phyloP scores from a whole-genome alignment of 2,329 filamentous ascomycete species.

The Ceratocystis ficicola region DNA sequence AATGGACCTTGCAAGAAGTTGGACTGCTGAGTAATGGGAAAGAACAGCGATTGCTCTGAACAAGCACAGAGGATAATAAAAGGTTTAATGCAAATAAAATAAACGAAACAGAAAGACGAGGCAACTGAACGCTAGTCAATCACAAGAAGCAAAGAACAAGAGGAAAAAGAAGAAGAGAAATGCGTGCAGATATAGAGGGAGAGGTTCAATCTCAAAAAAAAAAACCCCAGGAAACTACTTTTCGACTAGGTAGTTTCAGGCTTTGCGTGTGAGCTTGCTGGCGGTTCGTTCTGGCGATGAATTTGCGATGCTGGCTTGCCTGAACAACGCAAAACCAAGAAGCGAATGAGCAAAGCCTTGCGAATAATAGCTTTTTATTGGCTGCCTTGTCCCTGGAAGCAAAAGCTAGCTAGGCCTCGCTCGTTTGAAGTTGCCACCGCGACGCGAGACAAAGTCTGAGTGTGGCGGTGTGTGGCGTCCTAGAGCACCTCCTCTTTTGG shows the following conservation, averaged over 20 bases:
- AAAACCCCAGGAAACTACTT: too few species aligned
- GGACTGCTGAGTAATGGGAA: constrained; percentile 17
- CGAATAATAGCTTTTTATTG: neutral
- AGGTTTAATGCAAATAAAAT: neutral
- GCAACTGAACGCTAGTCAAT: neutral
- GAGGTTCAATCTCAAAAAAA: too few species aligned
- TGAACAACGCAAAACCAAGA: neutral
- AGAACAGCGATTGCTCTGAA: neutral
- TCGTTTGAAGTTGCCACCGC: neutral
- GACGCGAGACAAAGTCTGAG: neutral
- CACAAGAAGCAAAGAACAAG: neutral
- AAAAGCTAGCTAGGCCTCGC: neutral
- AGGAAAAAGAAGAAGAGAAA: neutral
- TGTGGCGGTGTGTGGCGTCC: neutral
- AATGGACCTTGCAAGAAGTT: neutral
- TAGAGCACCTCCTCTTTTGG: too few species aligned
- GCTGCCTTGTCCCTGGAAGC: neutral
- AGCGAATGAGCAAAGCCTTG: neutral
- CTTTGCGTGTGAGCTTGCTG: neutral
- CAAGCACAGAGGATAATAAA: neutral
- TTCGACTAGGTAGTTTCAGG: neutral
- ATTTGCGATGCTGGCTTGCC: neutral
- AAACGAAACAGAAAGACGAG: neutral
- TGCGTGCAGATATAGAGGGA: neutral
- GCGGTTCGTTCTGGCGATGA: neutral